These are phyloP conservation scores for Lyophyllum shimeji DNA, from an alignment of 768 basidiomycete genomes.

Conservation along the genomic window DNA sequence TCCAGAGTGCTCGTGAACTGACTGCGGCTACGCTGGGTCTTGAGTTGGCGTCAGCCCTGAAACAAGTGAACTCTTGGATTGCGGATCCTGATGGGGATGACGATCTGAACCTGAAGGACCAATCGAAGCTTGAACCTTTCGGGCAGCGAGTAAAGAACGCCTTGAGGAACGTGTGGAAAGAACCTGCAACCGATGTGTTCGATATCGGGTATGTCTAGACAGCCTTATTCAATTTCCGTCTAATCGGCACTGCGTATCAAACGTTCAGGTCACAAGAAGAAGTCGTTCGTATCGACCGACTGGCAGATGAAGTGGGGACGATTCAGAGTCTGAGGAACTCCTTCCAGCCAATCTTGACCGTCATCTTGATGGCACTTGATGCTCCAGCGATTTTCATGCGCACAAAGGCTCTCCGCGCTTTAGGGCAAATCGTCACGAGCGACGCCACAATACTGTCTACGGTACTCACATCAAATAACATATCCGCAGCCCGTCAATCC, in stretches of 20 bases:
- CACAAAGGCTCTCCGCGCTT: slow-evolving; percentile 88
- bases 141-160: slow-evolving; percentile 60
- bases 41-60: slow-evolving; percentile 73
- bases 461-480: slow-evolving; percentile 38
- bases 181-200: slow-evolving; percentile 69
- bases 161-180: slow-evolving; percentile 74
- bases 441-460: slow-evolving; percentile 81
- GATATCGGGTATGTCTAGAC: slow-evolving; percentile 65
- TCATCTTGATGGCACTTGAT: slow-evolving; percentile 78
- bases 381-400: slow-evolving; percentile 89
- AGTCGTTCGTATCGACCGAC: slow-evolving; percentile 59
- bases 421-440: slow-evolving; percentile 87
- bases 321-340: slow-evolving; percentile 75
- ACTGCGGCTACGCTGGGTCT: slow-evolving; percentile 79
- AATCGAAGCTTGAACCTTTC: slow-evolving; percentile 43
- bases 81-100: slow-evolving; percentile 44
- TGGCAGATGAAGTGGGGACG: slow-evolving; percentile 75
- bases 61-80: slow-evolving; percentile 52
- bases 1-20: slow-evolving; percentile 81
- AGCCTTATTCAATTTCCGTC: neutral
- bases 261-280: slow-evolving; percentile 67
- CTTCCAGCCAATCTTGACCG: slow-evolving; percentile 81
- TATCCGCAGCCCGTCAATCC: neutral
- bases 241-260: neutral
- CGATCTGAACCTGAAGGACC: slow-evolving; percentile 43